Evolutionary conservation across 2,329 filamentous ascomycete species (phyloP).

Genomic region (Trichoderma atrobrunneum): DNA sequence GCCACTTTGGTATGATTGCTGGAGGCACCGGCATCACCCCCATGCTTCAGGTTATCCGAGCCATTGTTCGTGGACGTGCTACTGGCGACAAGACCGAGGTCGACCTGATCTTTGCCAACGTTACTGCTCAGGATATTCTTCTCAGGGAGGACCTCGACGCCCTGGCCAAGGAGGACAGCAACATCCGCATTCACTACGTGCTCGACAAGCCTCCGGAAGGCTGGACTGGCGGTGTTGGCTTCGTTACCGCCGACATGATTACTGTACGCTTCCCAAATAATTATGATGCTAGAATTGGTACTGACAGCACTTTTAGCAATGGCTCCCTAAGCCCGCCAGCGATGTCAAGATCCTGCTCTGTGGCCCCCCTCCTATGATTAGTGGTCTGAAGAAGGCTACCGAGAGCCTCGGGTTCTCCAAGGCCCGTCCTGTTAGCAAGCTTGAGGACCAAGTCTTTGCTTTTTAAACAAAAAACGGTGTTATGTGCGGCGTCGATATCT

Average conservation of each 20-base stretch:
- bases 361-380: slow-evolving; percentile 94
- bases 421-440: slow-evolving; percentile 91
- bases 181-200: slow-evolving; percentile 89
- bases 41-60: slow-evolving; percentile 94
- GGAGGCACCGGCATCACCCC: slow-evolving; percentile 97
- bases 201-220: slow-evolving; percentile 91
- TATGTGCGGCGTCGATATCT: not conserved
- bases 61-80: slow-evolving; percentile 77
- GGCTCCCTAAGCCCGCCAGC: slow-evolving; percentile 74
- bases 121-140: slow-evolving; percentile 87
- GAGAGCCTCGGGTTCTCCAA: slow-evolving; percentile 88
- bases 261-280: slow-evolving; percentile 53
- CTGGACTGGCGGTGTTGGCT: slow-evolving; percentile 91
- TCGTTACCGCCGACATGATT: slow-evolving; percentile 94
- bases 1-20: slow-evolving; percentile 96
- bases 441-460: slow-evolving; percentile 96
- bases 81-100: slow-evolving; percentile 83
- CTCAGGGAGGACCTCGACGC: slow-evolving; percentile 87
- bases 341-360: slow-evolving; percentile 95
- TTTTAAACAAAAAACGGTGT: slow-evolving; percentile 52
- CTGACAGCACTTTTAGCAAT: slow-evolving; percentile 53
- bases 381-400: slow-evolving; percentile 93
- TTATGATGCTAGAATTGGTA: not conserved
- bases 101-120: slow-evolving; percentile 95
- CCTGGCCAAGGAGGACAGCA: slow-evolving; percentile 71